These are phyloP conservation scores for Lecanicillium sp. DNA, from an alignment of 2,329 filamentous ascomycete genomes.

Conservation along the genomic window DNA sequence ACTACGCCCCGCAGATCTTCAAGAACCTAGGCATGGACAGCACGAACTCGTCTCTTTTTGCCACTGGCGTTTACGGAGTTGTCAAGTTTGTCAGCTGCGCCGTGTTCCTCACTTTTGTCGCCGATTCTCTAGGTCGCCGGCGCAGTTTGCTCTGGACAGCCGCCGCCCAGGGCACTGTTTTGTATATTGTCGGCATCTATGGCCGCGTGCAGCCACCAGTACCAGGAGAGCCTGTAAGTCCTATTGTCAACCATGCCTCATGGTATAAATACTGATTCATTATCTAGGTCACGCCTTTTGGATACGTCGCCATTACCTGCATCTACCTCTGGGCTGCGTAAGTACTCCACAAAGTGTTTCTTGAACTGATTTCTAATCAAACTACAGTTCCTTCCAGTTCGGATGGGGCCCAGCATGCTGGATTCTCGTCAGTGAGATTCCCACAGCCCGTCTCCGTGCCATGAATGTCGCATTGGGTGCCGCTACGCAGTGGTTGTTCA, in stretches of 20 bases:
- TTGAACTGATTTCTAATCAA: conserved; percentile 12
- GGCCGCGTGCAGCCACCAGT: conserved; percentile 54
- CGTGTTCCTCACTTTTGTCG: conserved; percentile 57
- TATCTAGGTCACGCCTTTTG: conserved; percentile 49
- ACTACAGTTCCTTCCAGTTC: conserved; percentile 52
- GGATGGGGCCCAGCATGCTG: conserved; percentile 67
- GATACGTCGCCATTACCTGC: conserved; percentile 62
- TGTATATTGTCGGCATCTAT: conserved; percentile 68
- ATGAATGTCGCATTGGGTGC: conserved; percentile 62
- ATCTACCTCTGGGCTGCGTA: conserved; percentile 62
- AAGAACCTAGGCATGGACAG: conserved; percentile 51
- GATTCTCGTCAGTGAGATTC: conserved; percentile 64
- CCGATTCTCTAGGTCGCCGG: conserved; percentile 61
- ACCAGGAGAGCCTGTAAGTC: conserved; percentile 34
- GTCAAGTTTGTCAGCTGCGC: conserved; percentile 60
- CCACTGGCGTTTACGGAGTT: conserved; percentile 66
- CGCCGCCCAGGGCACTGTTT: conserved; percentile 51
- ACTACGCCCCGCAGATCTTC: conserved; percentile 66
- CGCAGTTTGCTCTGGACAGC: conserved; percentile 56
- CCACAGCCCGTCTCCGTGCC: conserved; percentile 56
- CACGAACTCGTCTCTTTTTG: conserved; percentile 55
- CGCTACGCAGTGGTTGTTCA: conserved; percentile 66
- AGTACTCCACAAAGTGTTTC: conserved; percentile 10
- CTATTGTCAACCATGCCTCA: background rate
- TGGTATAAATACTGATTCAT: background rate